Base-by-base conservation (phyloP, 1,284 basidiomycete species). In the Fomitopsis pinicola region DNA sequence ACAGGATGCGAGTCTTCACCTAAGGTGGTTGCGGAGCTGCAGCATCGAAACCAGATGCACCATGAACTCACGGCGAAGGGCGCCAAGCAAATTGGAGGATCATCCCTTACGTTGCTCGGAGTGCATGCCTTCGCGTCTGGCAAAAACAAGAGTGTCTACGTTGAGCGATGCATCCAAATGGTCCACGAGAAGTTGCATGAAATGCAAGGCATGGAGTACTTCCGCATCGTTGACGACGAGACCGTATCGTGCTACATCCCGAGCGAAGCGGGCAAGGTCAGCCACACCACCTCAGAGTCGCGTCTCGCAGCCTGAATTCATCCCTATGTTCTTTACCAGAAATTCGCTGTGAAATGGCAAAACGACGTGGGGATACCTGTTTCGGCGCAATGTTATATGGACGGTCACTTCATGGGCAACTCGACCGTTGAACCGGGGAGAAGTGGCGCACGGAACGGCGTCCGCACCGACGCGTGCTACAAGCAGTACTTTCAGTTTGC, bases 171-270 rank as follows among this genome's bases (percentile, higher is more conserved):
- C n/a, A n/a, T n/a, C n/a, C n/a, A n/a, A n/a, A n/a, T n/a, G n/a
- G n/a, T n/a, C n/a, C n/a, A n/a, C n/a, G n/a, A n/a, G n/a, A n/a
- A n/a, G n/a, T n/a, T n/a, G n/a, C n/a, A n/a, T n/a, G n/a, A n/a
- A n/a, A n/a, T n/a, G n/a, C n/a, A n/a, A n/a, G n/a, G n/a, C n/a
- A n/a, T n/a, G n/a, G n/a, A n/a, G n/a, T n/a, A 56, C 36, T 58
- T 60, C 17, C 63, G 65, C 46, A 59, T 66, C 10, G 66, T 68
- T 50, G 59, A 59, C 38, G 64, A 64, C 19, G 58, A 59, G 30
- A 61, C 61, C 14, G 52, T 66, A 17, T 68, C 66, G 8, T 68
- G 68, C 26, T 69, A 67, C 45, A 56, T 70, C 14, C 58, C 62
- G 1, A 65, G 63, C 42, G 65, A 68, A 22, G 62, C 59, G 1